phyloP scores from a whole-genome alignment of 2,329 filamentous ascomycete genomes.

The Lecanicillium sp. region DNA sequence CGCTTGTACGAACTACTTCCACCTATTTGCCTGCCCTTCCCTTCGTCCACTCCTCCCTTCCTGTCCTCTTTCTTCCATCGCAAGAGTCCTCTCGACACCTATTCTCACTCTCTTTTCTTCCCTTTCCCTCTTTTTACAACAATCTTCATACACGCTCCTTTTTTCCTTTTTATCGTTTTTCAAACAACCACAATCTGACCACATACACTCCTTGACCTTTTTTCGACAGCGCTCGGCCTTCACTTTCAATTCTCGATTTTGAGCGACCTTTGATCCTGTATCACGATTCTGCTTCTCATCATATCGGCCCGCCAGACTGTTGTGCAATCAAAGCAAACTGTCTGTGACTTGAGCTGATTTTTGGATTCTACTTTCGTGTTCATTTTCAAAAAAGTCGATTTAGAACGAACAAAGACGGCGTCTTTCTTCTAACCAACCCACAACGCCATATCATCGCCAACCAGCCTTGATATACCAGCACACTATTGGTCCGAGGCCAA shows the following conservation, averaged over 20 bases:
- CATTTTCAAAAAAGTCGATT: background rate
- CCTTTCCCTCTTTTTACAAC: constrained; percentile 1
- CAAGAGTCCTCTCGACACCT: constrained; percentile 4
- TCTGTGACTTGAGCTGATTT: background rate
- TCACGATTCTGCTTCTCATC: background rate
- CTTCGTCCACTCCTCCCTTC: background rate
- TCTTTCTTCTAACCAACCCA: background rate
- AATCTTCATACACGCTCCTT: constrained; percentile 9
- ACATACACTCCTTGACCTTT: constrained; percentile 7
- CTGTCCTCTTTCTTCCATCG: background rate
- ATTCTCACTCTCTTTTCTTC: constrained; percentile 4
- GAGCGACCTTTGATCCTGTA: constrained; percentile 8
- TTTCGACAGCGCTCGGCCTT: background rate
- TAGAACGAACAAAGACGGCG: too few relatives aligned
- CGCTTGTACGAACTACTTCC: too few relatives aligned
- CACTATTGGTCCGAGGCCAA: background rate
- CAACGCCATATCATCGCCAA: constrained; percentile 1
- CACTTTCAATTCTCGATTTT: background rate
- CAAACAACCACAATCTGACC: constrained; percentile 4
- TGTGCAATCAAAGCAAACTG: constrained; percentile 10
- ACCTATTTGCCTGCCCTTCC: background rate
- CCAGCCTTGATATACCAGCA: background rate
- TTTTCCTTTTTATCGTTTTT: background rate
- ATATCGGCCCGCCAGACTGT: constrained; percentile 8
- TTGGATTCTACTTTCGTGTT: background rate